Percentiles rank a stretch among this genome's conserved stretches.
These are phyloP conservation scores for Scheffersomyces segobiensis DNA, from an alignment of 1,139 yeast genomes.

Conservation along the genomic window DNA sequence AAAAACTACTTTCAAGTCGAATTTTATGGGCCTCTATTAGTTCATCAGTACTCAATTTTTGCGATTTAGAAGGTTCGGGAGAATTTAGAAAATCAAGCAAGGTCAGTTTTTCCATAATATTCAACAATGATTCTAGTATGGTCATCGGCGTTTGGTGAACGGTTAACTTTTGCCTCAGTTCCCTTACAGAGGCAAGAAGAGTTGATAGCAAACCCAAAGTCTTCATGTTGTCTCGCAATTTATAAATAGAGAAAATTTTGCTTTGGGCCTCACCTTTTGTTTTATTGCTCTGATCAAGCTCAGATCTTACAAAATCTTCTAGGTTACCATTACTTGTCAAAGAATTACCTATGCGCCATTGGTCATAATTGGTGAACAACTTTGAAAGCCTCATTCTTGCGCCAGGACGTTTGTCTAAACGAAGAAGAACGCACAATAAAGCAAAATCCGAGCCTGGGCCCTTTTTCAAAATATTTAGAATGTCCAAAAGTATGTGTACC, in stretches of 20 bases:
- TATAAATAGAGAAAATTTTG: slow-evolving; percentile 8
- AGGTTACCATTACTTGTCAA: slow-evolving; percentile 1
- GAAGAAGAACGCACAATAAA: slow-evolving; percentile 26
- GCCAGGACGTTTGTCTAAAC: slow-evolving; percentile 29
- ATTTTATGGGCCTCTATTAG: slow-evolving; percentile 8
- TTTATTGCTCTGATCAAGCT: neutral
- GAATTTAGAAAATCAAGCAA: slow-evolving; percentile 24
- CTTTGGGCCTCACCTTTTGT: neutral
- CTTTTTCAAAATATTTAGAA: slow-evolving; percentile 42
- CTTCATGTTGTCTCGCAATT: slow-evolving; percentile 7
- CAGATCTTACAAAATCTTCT: slow-evolving; percentile 8
- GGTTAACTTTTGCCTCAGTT: slow-evolving; percentile 13
- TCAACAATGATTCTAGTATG: slow-evolving; percentile 20
- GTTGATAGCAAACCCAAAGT: slow-evolving; percentile 3
- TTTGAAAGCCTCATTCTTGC: slow-evolving; percentile 24
- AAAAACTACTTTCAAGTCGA: slow-evolving; percentile 18
- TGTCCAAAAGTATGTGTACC: slow-evolving; percentile 50
- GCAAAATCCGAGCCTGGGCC: slow-evolving; percentile 37
- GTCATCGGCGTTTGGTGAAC: slow-evolving; percentile 15
- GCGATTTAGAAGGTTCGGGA: slow-evolving; percentile 6
- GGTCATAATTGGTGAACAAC: slow-evolving; percentile 21
- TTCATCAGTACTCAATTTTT: slow-evolving; percentile 1
- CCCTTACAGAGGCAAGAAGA: slow-evolving; percentile 12
- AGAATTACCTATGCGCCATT: slow-evolving; percentile 3
- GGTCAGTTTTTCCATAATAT: slow-evolving; percentile 20